phyloP scores from a whole-genome alignment of 306 rosid species.

The Vigna unguiculata region DNA sequence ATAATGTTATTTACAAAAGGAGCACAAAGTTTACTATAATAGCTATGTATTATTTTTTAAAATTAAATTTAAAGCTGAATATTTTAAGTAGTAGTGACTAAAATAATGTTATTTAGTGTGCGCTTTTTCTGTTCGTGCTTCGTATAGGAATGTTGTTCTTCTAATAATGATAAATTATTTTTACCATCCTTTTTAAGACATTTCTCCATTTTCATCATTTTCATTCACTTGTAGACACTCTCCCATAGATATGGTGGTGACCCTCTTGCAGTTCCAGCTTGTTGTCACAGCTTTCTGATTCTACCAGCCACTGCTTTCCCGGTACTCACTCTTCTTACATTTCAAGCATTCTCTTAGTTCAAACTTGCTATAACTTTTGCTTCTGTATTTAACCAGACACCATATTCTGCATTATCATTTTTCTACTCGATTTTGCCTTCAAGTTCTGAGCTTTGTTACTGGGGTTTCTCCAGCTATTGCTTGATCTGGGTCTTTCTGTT shows the following conservation, averaged over 20 bases:
- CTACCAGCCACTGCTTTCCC: slow-evolving; percentile 29
- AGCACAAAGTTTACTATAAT: not conserved
- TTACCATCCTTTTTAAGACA: slow-evolving; percentile 8
- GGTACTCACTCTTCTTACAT: slow-evolving; percentile 28
- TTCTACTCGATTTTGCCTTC: slow-evolving; percentile 46
- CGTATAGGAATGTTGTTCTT: not conserved
- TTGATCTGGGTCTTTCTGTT: slow-evolving; percentile 58
- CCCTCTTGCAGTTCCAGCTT: slow-evolving; percentile 34
- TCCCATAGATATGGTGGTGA: slow-evolving; percentile 28
- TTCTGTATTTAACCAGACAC: slow-evolving; percentile 37
- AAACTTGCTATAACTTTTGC: not conserved
- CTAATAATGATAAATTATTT: not conserved
- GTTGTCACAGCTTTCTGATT: slow-evolving; percentile 47
- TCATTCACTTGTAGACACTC: slow-evolving; percentile 35
- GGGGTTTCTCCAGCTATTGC: slow-evolving; percentile 26
- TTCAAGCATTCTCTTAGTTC: slow-evolving; percentile 38
- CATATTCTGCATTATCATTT: slow-evolving; percentile 51
- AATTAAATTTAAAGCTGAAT: not conserved
- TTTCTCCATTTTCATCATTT: slow-evolving; percentile 35
- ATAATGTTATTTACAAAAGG: not conserved
- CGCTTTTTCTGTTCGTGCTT: not conserved
- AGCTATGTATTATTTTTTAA: not conserved
- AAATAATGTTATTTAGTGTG: not conserved
- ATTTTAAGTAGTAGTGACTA: not conserved
- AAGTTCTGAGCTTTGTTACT: not conserved